Evolutionary conservation across 2,329 filamentous ascomycete genomes (phyloP).

Genomic region (Neurospora sp.): DNA sequence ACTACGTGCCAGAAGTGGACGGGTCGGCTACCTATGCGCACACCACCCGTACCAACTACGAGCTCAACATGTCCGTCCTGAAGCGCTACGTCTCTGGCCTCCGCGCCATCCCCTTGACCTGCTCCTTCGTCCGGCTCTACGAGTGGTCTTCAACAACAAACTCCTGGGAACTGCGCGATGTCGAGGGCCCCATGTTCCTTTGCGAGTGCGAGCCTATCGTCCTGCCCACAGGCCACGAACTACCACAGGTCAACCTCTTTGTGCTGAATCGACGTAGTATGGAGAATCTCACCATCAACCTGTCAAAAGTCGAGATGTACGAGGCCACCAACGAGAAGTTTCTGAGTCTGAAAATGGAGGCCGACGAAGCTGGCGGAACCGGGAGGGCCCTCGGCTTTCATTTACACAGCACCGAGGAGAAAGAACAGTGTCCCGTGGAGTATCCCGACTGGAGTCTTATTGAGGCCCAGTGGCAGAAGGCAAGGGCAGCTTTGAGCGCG

Average conservation of each 20-base stretch:
- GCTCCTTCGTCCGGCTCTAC: slow-evolving; percentile 81
- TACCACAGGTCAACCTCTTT: slow-evolving; percentile 50
- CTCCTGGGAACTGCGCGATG: slow-evolving; percentile 74
- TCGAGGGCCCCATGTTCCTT: slow-evolving; percentile 85
- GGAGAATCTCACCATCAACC: slow-evolving; percentile 59
- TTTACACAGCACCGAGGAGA: slow-evolving; percentile 6
- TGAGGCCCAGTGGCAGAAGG: slow-evolving; percentile 19
- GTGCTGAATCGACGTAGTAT: slow-evolving; percentile 64
- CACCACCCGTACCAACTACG: slow-evolving; percentile 63
- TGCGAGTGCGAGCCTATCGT: slow-evolving; percentile 50
- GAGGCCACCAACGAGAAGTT: slow-evolving; percentile 48
- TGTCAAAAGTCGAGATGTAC: slow-evolving; percentile 51
- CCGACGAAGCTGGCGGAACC: slow-evolving; percentile 16
- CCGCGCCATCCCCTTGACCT: slow-evolving; percentile 64
- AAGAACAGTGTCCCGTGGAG: slow-evolving; percentile 22
- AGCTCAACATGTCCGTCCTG: slow-evolving; percentile 80
- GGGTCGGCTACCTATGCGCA: slow-evolving; percentile 14
- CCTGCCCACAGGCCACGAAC: slow-evolving; percentile 24
- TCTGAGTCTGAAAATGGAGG: slow-evolving; percentile 37
- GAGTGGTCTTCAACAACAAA: slow-evolving; percentile 56
- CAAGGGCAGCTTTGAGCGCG: slow-evolving; percentile 15
- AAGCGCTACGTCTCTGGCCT: slow-evolving; percentile 65
- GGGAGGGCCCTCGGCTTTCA: slow-evolving; percentile 12
- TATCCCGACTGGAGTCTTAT: background rate
- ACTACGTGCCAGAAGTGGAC: background rate